Conservation (phyloP, 805 yeast genomes). For the Teunomyces barrocoloradensis region DNA sequence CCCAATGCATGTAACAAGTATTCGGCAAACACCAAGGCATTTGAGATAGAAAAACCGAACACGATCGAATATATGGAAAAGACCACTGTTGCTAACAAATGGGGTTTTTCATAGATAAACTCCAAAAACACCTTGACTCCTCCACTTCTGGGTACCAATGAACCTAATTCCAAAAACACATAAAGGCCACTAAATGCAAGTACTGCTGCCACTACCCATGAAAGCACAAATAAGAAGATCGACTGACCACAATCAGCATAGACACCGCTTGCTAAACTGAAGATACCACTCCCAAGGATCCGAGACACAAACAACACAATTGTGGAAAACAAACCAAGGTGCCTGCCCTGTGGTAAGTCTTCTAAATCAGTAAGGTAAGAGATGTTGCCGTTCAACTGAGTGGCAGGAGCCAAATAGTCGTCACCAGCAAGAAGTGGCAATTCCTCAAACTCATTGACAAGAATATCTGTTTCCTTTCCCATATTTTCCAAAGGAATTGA, state of each 20-base stretch:
- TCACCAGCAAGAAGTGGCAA: constrained; percentile 4
- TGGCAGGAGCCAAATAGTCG: background rate
- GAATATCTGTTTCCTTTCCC: background rate
- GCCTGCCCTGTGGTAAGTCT: constrained; percentile 71
- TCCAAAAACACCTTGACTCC: constrained; percentile 75
- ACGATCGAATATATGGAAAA: constrained; percentile 48
- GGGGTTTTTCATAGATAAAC: constrained; percentile 61
- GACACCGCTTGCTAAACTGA: constrained; percentile 67
- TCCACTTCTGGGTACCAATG: constrained; percentile 69
- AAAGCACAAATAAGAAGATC: constrained; percentile 52
- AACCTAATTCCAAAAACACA: constrained; percentile 67
- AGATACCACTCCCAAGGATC: constrained; percentile 76
- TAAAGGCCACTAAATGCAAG: constrained; percentile 66
- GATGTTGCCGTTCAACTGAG: constrained; percentile 6
- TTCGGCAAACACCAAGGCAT: constrained; percentile 61
- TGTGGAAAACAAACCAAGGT: constrained; percentile 67
- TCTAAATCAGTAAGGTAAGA: constrained; percentile 35
- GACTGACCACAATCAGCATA: constrained; percentile 69
- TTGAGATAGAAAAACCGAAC: constrained; percentile 56
- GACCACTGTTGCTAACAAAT: constrained; percentile 50
- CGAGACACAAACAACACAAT: constrained; percentile 62
- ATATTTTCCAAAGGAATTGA: background rate
- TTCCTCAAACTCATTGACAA: background rate
- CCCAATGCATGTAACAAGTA: constrained; percentile 50
- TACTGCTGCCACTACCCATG: constrained; percentile 63